Conservation (phyloP, 202 grass and related monocot species). For the Musa balbisiana region DNA sequence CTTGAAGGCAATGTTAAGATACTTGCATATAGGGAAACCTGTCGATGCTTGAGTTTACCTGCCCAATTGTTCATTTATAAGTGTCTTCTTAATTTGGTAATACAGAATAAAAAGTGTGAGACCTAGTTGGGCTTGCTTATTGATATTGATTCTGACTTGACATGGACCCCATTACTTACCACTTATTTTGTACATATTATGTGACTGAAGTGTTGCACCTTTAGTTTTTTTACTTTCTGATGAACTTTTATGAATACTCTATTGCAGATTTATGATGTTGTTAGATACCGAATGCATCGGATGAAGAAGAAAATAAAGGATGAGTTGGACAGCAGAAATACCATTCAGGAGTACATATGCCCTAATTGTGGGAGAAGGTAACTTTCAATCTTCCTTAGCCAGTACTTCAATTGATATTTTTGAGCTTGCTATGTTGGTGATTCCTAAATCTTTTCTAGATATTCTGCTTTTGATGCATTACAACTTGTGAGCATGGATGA, state of each 20-base stretch:
- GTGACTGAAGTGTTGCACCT: neutral
- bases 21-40: too few relatives aligned
- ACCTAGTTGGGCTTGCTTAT: too few relatives aligned
- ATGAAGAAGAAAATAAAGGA: constrained; percentile 99
- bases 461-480: constrained; percentile 91
- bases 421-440: neutral
- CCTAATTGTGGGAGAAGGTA: constrained; percentile 88
- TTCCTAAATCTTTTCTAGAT: constrained; percentile 33
- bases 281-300: constrained; percentile 82
- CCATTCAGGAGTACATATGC: constrained; percentile 88
- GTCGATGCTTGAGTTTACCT: too few relatives aligned
- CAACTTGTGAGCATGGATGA: constrained; percentile 72
- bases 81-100: too few relatives aligned
- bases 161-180: too few relatives aligned
- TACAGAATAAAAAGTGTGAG: too few relatives aligned
- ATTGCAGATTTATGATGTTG: constrained; percentile 79
- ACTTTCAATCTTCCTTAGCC: neutral
- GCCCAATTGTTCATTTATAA: too few relatives aligned
- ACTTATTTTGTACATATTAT: too few relatives aligned
- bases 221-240: constrained; percentile 20
- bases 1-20: too few relatives aligned
- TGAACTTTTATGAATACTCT: constrained; percentile 20
- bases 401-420: neutral
- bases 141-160: too few relatives aligned
- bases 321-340: constrained; percentile 96